These are phyloP conservation scores for Ilyonectria sp. DNA, from an alignment of 2,329 filamentous ascomycete genomes.

Conservation along the genomic window DNA sequence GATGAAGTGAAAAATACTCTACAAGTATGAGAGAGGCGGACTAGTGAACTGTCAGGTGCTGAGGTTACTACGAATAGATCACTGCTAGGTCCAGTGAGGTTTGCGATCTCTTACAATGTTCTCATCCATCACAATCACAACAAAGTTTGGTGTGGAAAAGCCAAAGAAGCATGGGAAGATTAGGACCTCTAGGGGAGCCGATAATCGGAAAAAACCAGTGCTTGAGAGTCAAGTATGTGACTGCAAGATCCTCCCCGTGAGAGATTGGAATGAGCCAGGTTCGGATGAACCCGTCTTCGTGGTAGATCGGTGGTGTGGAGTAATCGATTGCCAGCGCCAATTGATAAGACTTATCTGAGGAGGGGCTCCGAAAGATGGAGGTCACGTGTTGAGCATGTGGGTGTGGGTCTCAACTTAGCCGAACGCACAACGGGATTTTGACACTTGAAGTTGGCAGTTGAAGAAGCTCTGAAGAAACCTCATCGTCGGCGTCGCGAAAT, in stretches of 20 bases:
- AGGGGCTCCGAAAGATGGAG: neutral
- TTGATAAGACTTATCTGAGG: neutral
- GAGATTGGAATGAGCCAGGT: neutral
- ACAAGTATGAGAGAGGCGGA: too few species aligned
- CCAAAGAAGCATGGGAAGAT: neutral
- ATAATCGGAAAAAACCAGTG: neutral
- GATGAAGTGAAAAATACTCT: too few species aligned
- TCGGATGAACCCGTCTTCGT: neutral
- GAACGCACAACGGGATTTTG: slow-evolving; percentile 58
- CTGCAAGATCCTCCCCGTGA: neutral
- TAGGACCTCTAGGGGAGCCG: neutral
- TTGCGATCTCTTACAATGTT: too few species aligned
- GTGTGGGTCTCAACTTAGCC: slow-evolving; percentile 43
- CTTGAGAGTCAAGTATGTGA: neutral
- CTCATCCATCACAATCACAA: too few species aligned
- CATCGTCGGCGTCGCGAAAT: slow-evolving; percentile 49
- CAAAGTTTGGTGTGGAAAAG: too few species aligned
- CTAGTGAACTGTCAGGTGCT: too few species aligned
- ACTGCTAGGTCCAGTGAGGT: too few species aligned
- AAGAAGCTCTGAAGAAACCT: slow-evolving; percentile 49
- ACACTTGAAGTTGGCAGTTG: slow-evolving; percentile 31
- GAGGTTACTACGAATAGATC: too few species aligned
- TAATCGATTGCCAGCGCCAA: too few species aligned
- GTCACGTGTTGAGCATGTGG: slow-evolving; percentile 23
- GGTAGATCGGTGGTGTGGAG: slow-evolving; percentile 1